Conservation (phyloP, 2,329 filamentous ascomycete species). For the Fusarium lateritium region DNA sequence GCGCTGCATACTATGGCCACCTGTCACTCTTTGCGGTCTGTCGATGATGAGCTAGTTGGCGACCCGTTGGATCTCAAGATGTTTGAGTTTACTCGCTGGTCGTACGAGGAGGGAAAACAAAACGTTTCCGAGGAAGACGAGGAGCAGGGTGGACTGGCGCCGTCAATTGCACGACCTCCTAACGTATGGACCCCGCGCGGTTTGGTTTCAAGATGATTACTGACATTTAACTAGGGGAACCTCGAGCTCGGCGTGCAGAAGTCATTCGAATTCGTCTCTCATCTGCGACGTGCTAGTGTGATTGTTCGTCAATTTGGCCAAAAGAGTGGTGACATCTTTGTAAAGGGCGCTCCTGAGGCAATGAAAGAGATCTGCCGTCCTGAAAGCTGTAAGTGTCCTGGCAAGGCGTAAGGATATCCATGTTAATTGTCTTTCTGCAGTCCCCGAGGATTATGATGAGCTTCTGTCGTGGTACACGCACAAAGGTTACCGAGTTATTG, state of each 20-base stretch:
- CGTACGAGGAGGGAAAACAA: slow-evolving; percentile 89
- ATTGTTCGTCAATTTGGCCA: slow-evolving; percentile 91
- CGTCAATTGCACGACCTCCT: slow-evolving; percentile 91
- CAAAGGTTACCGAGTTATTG: slow-evolving; percentile 95
- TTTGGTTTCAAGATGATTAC: not conserved
- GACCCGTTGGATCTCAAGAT: slow-evolving; percentile 98
- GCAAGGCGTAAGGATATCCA: not conserved
- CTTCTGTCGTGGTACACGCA: slow-evolving; percentile 93
- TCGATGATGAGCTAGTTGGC: slow-evolving; percentile 91
- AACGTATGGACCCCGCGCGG: slow-evolving; percentile 62
- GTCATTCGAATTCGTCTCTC: slow-evolving; percentile 94
- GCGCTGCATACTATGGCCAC: slow-evolving; percentile 96
- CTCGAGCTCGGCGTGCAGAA: slow-evolving; percentile 93
- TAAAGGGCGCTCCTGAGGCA: slow-evolving; percentile 96
- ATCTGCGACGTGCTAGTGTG: slow-evolving; percentile 92
- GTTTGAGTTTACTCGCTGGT: slow-evolving; percentile 97
- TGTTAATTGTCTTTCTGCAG: slow-evolving; percentile 56
- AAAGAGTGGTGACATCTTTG: slow-evolving; percentile 87
- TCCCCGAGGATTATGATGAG: slow-evolving; percentile 92
- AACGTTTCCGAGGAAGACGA: slow-evolving; percentile 77
- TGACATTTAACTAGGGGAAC: slow-evolving; percentile 57
- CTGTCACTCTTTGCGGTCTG: slow-evolving; percentile 89
- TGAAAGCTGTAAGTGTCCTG: slow-evolving; percentile 76
- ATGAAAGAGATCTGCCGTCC: slow-evolving; percentile 93
- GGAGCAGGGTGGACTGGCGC: slow-evolving; percentile 81